phyloP scores from a whole-genome alignment of 495 filamentous ascomycete genomes.

The Parachaetomium inaequale region DNA sequence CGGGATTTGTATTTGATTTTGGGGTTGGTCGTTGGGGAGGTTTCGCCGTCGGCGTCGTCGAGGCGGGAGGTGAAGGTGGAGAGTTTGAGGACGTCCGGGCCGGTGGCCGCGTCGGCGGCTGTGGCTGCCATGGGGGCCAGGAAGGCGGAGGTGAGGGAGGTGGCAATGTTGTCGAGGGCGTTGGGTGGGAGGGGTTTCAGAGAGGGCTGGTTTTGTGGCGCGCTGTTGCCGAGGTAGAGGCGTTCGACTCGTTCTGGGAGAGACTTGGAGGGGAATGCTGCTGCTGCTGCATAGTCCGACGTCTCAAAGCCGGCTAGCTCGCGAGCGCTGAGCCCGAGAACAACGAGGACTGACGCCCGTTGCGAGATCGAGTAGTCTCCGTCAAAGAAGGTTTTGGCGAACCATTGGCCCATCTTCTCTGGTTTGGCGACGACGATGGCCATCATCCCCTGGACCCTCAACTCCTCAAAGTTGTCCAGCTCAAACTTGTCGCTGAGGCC shows the following conservation, averaged over 20 bases:
- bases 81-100: constrained; percentile 80
- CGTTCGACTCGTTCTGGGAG: constrained; percentile 59
- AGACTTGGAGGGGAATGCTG: constrained; percentile 67
- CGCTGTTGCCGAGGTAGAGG: constrained; percentile 35
- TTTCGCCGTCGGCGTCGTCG: constrained; percentile 11
- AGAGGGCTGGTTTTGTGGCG: constrained; percentile 21
- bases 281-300: constrained; percentile 49
- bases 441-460: constrained; percentile 78
- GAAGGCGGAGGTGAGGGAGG: constrained; percentile 61
- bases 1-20: constrained; percentile 26
- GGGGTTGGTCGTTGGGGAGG: constrained; percentile 12
- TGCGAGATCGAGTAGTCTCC: constrained; percentile 88
- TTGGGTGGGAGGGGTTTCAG: constrained; percentile 51
- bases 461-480: constrained; percentile 68
- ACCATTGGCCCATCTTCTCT: constrained; percentile 73
- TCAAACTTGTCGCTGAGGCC: constrained; percentile 80
- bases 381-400: constrained; percentile 79
- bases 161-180: constrained; percentile 59
- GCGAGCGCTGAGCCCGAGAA: constrained; percentile 77
- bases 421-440: constrained; percentile 76
- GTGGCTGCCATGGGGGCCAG: constrained; percentile 74
- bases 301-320: constrained; percentile 79
- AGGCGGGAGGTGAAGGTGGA: constrained; percentile 46
- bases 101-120: constrained; percentile 66
- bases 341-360: constrained; percentile 72